phyloP scores from a whole-genome alignment of 2,329 filamentous ascomycete species.

The Ophiostoma sp. region DNA sequence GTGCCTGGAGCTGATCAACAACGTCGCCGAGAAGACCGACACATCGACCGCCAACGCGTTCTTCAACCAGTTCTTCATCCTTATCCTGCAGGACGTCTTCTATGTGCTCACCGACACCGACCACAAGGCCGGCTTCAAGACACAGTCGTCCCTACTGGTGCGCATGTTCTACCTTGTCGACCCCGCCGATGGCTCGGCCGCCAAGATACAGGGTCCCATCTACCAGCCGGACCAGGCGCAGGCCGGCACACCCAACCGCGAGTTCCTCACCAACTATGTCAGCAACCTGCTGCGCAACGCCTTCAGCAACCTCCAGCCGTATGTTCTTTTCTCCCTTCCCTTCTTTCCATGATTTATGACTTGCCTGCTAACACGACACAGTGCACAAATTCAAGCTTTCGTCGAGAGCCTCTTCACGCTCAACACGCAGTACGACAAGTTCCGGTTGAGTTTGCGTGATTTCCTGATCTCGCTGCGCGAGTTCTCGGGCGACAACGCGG shows the following conservation, averaged over 20 bases:
- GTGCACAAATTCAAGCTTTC: slow-evolving; percentile 83
- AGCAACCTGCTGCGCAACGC: slow-evolving; percentile 81
- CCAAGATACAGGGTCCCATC: slow-evolving; percentile 90
- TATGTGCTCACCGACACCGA: slow-evolving; percentile 97
- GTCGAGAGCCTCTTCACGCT: slow-evolving; percentile 85
- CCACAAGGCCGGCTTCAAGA: slow-evolving; percentile 99
- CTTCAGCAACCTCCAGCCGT: slow-evolving; percentile 90
- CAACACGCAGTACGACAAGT: slow-evolving; percentile 87
- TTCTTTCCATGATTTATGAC: not conserved
- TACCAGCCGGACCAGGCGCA: slow-evolving; percentile 83
- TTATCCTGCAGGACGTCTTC: slow-evolving; percentile 96
- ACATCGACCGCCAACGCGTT: slow-evolving; percentile 84
- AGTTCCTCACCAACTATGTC: slow-evolving; percentile 88
- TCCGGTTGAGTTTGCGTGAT: slow-evolving; percentile 93
- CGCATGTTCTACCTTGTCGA: slow-evolving; percentile 97
- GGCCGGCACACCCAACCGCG: slow-evolving; percentile 80
- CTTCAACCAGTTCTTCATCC: slow-evolving; percentile 96
- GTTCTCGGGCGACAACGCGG: slow-evolving; percentile 91
- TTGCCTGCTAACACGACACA: slow-evolving; percentile 41
- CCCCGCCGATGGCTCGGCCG: slow-evolving; percentile 62
- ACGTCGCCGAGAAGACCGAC: slow-evolving; percentile 93
- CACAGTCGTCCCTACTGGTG: slow-evolving; percentile 88
- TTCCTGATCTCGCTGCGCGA: slow-evolving; percentile 98
- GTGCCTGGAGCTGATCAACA: slow-evolving; percentile 96
- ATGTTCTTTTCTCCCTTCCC: slow-evolving; percentile 45